Base-by-base conservation (phyloP, 2,329 filamentous ascomycete species). In the Claviceps maximensis region DNA sequence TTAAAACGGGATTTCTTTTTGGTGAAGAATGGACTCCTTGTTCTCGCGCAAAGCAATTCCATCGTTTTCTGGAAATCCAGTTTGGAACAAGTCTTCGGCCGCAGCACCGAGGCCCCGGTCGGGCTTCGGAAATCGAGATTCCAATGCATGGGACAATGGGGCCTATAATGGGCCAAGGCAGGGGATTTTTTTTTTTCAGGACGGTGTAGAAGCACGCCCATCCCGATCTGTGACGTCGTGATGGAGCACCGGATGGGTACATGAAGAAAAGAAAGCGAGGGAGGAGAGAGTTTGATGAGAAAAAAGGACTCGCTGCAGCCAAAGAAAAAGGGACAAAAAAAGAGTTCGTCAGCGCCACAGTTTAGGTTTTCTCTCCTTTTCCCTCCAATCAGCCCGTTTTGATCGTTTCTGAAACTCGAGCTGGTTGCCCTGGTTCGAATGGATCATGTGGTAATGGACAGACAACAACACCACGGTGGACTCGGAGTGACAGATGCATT, bases 361-460 rank as follows among this genome's bases (percentile, higher is more conserved):
- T 31, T 17, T 5, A 27, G 17, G 25, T 47, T n/a, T n/a, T 33
- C 31, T 33, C 31, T 33, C 27, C 46, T 9, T 23, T 3, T 17
- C 50, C 48, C 44, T n/a, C 46, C 47, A 53, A 50, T 55, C 52
- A 48, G 47, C 41, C 51, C 53, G 49, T 54, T 44, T 55, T 40
- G 40, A 36, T 50, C 57, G 57, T 58, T 58, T 54, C 57, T 53
- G 49, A 56, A 53, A 52, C 56, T 38, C 31, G 31, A 17, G 8
- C 47, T 21, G 31, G 47, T 19, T 49, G 31, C 36, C 41, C 42
- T 33, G 42, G 15, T 45, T 23, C 21, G 27, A 9, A 29, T 29
- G 41, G 41, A 44, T 44, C 41, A 44, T 44, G 41, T 44, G 41
- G 41, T 25, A 13, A 44, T 45, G 21, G 15, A 45, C n/a, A n/a